Percentiles rank a stretch among this genome's conserved stretches.
These are phyloP conservation scores for Cutaneotrichosporon sp. DNA, from an alignment of 1,284 basidiomycete species.

Conservation along the genomic window DNA sequence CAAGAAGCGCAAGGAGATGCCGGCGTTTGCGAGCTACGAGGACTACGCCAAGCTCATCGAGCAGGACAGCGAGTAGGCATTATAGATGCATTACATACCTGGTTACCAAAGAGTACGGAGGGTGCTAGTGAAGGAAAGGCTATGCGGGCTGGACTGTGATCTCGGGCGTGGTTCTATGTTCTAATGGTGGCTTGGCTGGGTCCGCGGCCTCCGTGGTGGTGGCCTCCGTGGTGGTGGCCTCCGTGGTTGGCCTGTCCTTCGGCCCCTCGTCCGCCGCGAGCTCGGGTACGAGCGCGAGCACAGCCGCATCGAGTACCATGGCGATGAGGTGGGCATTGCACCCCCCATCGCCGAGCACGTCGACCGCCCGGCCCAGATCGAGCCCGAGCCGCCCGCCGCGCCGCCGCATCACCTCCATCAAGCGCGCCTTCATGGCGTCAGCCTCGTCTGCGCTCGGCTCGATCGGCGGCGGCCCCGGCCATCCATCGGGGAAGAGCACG, in stretches of 20 bases:
- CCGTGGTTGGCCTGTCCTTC: too few relatives aligned
- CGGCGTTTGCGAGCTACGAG: conserved; percentile 91
- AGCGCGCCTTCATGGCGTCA: neutral
- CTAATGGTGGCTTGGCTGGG: too few relatives aligned
- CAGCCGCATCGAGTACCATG: conserved; percentile 37
- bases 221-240: too few relatives aligned
- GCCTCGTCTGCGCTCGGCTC: conserved; percentile 46
- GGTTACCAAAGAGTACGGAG: neutral
- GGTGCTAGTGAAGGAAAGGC: neutral
- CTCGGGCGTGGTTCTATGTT: neutral
- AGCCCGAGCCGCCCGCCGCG: neutral
- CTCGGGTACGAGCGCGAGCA: conserved; percentile 37
- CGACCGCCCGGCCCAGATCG: conserved; percentile 16
- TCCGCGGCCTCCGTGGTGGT: too few relatives aligned
- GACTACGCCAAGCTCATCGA: conserved; percentile 94
- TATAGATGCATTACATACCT: conserved; percentile 11
- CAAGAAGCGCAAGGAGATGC: conserved; percentile 73
- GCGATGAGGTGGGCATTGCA: conserved; percentile 48
- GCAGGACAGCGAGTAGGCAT: conserved; percentile 58
- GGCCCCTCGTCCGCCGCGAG: conserved; percentile 24
- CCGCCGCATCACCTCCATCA: neutral
- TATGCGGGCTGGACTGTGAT: neutral
- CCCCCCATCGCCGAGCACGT: conserved; percentile 34
- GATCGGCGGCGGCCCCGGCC: conserved; percentile 40
- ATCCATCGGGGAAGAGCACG: conserved; percentile 47